Evolutionary conservation across 345 rosid species (phyloP), one percentile per base, ranked within the genome.

Genomic region (Euphorbia pulcherrima): DNA sequence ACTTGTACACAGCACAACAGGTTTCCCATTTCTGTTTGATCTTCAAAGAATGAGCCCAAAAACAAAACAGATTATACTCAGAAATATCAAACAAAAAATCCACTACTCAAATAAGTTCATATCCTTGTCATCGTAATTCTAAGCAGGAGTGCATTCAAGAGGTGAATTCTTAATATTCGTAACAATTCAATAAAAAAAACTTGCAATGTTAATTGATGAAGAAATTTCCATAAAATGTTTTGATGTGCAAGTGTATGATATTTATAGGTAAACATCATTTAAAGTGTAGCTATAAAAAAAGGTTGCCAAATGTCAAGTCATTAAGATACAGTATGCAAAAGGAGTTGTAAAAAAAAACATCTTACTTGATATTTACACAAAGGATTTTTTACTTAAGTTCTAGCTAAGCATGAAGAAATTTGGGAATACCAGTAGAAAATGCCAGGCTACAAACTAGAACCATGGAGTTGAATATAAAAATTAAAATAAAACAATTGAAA

Each of bases 1-100:
- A 65, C 66, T 58, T 39, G 66, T 17, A 65, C 37, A 17, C 70
- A 72, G 60, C 75, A 47, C 20, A 48, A 50, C 46, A 64, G 29
- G 58, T 59, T 63, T 4, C 64, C 75, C 69, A 71, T 63, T 23
- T 62, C 57, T 28, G 28, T n/a, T 44, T 14, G 41, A 21, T 1
- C 13, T 2, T 41, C 3, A 3, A 33, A 2, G 37, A 33, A 33
- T 7, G n/a, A n/a, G n/a, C n/a, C n/a, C n/a, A n/a, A n/a, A n/a
- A n/a, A n/a, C n/a, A n/a, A n/a, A n/a, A n/a, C n/a, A n/a, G n/a
- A n/a, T n/a, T n/a, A n/a, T n/a, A n/a, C n/a, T n/a, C n/a, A n/a
- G 7, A 33, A 33, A 33, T 7, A 33, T 2, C n/a, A n/a, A 3
- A 16, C 13, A 41, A 14, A 41, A 41, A 41, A 41, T 41, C 2